Conservation (phyloP, 2,329 filamentous ascomycete species). For the Colletotrichum ledebouriae region DNA sequence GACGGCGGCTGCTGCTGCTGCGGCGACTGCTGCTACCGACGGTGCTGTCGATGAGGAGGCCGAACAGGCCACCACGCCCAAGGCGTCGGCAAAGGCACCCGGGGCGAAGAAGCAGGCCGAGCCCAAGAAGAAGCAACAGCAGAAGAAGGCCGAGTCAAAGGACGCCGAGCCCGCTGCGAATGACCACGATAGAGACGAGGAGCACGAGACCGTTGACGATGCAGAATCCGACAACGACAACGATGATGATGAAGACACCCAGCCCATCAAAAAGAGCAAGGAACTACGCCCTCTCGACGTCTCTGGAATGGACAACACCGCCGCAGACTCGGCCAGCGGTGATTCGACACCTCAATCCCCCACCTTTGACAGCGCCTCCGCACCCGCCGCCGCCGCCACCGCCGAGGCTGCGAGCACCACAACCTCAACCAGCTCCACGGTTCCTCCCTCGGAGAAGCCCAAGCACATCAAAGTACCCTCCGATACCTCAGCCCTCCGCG, state of each 20-base stretch:
- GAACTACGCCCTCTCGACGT: conserved; percentile 47
- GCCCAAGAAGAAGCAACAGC: conserved; percentile 51
- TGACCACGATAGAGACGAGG: conserved; percentile 40
- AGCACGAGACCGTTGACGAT: conserved; percentile 32
- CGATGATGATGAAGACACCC: conserved; percentile 43
- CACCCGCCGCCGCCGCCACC: conserved; percentile 50
- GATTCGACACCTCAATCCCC: conserved; percentile 66
- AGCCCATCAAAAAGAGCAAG: conserved; percentile 33
- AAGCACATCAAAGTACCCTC: conserved; percentile 77
- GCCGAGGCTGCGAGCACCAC: conserved; percentile 67
- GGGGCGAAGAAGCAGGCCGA: conserved; percentile 57
- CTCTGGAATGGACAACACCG: conserved; percentile 53
- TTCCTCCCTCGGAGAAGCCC: conserved; percentile 70
- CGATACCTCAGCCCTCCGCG: conserved; percentile 81
- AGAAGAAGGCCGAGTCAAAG: conserved; percentile 49
- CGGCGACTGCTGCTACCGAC: conserved; percentile 1
- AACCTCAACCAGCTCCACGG: conserved; percentile 78
- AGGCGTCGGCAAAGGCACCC: conserved; percentile 57
- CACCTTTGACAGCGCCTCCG: conserved; percentile 68
- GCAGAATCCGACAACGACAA: background rate
- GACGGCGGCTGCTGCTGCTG: too few relatives aligned
- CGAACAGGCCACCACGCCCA: conserved; percentile 53
- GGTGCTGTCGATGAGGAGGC: conserved; percentile 29
- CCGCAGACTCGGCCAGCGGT: conserved; percentile 59
- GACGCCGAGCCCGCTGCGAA: conserved; percentile 33